Base-by-base conservation (phyloP, 371 early-diverging fungal species). In the Mucor racemosus region DNA sequence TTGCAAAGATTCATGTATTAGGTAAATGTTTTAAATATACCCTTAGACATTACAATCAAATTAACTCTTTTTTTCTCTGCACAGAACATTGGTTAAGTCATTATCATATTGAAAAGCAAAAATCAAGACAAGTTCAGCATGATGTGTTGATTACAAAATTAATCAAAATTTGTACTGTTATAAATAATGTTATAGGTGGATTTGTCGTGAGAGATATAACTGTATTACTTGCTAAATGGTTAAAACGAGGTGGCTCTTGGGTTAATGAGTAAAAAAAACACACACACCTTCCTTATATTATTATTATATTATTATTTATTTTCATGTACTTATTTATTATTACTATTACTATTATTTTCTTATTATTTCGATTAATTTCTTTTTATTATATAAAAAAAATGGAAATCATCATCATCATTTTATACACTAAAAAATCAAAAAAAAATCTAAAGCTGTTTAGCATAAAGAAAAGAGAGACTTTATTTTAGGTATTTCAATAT, bases 211-310 rank as follows among this genome's bases (percentile, higher is more conserved):
- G 76, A 39, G 84, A 84, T 65, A 68, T 84, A 34, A 76, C 84
- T 7, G 42, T 84, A 31, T 60, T 84, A 8, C 73, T 84, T 48
- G 78, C 78, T 7, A 81, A 84, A 76, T 84, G 84, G 84, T 59
- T 84, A 40, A 84, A 84, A 63, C 66, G 84, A 61, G 81, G 84
- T 19, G 74, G 80, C 9, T 69, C 74, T 39, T 84, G 84, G 84
- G 84, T 81, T 38, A 79, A 73, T 53, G 84, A 84, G 57, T 84
- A 69, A 71, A 39, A 19, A 53, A 55, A 38, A 38, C 38, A 38
- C 11, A 38, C 38, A 26, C 26, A 26, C 39, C 15, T 48, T 50
- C 34, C 40, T 33, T 46, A 36, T 55, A 42, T 26, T 19, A 10
- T 57, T 44, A 36, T 26, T 40, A 17, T 56, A 15, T 57, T 14